Evolutionary conservation across 345 rosid species (phyloP).

Genomic region (Camelina sativa): DNA sequence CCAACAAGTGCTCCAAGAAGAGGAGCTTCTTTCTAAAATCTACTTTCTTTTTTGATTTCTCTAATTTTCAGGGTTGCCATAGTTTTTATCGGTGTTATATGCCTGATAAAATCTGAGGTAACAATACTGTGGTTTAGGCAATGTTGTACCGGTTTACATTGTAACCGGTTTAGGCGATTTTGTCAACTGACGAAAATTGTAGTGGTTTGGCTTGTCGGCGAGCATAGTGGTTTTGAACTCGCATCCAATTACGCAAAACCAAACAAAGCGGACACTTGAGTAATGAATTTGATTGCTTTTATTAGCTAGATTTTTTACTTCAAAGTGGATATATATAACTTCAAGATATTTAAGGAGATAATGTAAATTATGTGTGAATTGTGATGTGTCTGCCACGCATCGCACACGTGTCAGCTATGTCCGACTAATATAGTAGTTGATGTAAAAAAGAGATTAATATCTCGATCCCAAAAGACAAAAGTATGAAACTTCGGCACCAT

Average conservation of each 20-base stretch:
- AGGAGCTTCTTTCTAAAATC: neutral
- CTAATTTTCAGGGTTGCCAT: neutral
- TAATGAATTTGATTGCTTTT: neutral
- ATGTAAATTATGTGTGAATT: neutral
- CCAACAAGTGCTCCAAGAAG: neutral
- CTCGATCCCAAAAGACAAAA: slow-evolving; percentile 14
- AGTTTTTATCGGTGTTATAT: neutral
- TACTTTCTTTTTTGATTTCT: neutral
- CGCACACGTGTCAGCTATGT: slow-evolving; percentile 21
- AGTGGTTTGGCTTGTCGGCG: no score
- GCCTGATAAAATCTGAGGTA: no score
- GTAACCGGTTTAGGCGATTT: no score
- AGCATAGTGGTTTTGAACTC: neutral
- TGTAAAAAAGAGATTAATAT: neutral
- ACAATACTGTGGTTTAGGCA: no score
- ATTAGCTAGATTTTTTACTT: neutral
- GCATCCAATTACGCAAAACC: neutral
- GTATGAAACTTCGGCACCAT: slow-evolving; percentile 10
- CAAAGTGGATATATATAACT: neutral
- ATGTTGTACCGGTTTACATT: no score
- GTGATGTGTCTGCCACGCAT: slow-evolving; percentile 33
- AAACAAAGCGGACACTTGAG: neutral
- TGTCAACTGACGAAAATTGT: no score
- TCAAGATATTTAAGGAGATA: neutral
- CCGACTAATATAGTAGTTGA: neutral